Percentiles rank a stretch among this genome's conserved stretches.
phyloP scores from a whole-genome alignment of 257 asterid genomes.

The Fraxinus cuspidata region DNA sequence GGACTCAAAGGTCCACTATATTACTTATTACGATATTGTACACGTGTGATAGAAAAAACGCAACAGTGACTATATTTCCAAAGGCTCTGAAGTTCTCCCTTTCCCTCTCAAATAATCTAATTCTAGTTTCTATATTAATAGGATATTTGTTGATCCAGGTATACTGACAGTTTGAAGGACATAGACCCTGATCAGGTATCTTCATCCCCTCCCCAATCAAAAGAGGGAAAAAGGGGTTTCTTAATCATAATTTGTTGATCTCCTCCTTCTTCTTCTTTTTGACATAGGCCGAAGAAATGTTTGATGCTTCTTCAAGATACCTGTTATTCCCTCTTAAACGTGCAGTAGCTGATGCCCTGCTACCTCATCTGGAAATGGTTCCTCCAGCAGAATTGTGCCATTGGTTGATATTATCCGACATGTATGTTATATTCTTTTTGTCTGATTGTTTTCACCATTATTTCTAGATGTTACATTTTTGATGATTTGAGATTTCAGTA shows the following conservation, averaged over 20 bases:
- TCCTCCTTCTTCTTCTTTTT: background rate
- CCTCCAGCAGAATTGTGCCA: constrained; percentile 85
- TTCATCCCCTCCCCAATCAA: constrained; percentile 18
- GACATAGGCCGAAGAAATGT: constrained; percentile 83
- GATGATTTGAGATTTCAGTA: background rate
- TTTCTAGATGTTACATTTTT: background rate
- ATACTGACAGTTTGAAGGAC: constrained; percentile 72
- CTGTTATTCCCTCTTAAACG: constrained; percentile 92
- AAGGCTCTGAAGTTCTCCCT: constrained; percentile 3
- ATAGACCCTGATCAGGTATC: constrained; percentile 78
- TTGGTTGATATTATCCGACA: constrained; percentile 86
- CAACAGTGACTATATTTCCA: background rate
- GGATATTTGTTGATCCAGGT: constrained; percentile 56
- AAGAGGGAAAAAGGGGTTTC: background rate
- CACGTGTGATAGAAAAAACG: no score
- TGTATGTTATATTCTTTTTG: constrained; percentile 50
- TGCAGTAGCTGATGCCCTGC: constrained; percentile 88
- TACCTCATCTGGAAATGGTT: constrained; percentile 80
- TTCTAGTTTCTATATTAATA: constrained; percentile 13
- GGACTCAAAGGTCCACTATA: no score
- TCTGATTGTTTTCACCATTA: constrained; percentile 8
- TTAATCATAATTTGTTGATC: background rate
- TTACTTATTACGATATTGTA: no score
- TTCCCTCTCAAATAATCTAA: constrained; percentile 14
- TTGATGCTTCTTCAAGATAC: constrained; percentile 96